Evolutionary conservation across 768 basidiomycete genomes (phyloP).

Genomic region (Mrakia gelida): DNA sequence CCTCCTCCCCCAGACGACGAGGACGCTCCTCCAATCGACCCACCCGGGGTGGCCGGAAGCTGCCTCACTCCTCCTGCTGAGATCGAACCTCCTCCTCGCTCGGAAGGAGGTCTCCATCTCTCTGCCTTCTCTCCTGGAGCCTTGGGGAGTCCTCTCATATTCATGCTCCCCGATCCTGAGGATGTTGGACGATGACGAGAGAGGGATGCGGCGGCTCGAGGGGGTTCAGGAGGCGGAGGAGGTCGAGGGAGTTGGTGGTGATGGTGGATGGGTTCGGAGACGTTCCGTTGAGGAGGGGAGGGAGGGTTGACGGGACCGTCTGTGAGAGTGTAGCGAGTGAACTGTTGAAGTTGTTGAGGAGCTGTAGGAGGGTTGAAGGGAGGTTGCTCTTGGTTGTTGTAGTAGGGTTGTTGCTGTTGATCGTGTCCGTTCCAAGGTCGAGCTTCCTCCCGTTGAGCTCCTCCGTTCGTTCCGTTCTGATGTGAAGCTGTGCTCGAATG

Average conservation of each 20-base stretch:
- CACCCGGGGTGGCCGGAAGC: background rate
- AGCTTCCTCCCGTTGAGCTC: background rate
- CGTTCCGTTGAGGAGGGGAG: background rate
- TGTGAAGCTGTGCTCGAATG: background rate
- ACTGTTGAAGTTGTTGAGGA: background rate
- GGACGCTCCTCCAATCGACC: background rate
- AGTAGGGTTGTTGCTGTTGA: background rate
- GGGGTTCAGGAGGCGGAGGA: background rate
- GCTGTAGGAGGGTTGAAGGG: background rate
- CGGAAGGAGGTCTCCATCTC: constrained; percentile 6
- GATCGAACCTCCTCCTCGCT: background rate
- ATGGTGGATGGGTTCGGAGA: background rate
- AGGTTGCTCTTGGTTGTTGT: background rate
- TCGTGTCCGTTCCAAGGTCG: background rate
- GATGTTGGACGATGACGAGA: background rate
- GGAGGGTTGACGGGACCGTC: background rate
- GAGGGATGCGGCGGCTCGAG: background rate
- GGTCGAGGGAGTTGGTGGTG: background rate
- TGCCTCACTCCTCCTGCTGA: background rate
- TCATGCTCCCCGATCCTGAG: background rate
- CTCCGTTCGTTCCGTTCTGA: too few species aligned
- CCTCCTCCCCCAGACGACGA: background rate
- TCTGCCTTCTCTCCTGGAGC: background rate
- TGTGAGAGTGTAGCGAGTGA: constrained; percentile 8
- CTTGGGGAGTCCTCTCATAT: background rate